These are phyloP conservation scores for Grosmannia huntii DNA, from an alignment of 2,329 filamentous ascomycete genomes.

Conservation along the genomic window DNA sequence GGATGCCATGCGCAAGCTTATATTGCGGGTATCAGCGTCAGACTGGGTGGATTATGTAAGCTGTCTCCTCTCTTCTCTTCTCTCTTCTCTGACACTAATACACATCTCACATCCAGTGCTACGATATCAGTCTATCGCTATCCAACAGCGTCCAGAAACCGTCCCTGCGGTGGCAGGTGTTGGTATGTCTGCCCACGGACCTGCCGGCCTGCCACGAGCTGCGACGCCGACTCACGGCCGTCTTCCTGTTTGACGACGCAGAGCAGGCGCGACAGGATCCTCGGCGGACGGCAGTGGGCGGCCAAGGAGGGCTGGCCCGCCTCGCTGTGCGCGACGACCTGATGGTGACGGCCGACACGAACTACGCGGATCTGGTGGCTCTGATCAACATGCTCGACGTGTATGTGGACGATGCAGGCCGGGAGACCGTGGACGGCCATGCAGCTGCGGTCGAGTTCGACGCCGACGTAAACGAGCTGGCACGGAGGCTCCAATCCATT, in stretches of 20 bases:
- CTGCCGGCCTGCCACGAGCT: conserved; percentile 42
- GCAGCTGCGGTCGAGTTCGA: conserved; percentile 45
- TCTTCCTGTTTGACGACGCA: conserved; percentile 44
- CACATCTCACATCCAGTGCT: conserved; percentile 23
- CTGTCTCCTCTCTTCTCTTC: conserved; percentile 3
- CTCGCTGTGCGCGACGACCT: conserved; percentile 23
- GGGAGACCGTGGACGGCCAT: conserved; percentile 9
- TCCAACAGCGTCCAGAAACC: conserved; percentile 32
- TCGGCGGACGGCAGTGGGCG: conserved; percentile 28
- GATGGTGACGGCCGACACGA: conserved; percentile 37
- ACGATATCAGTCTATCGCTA: conserved; percentile 33
- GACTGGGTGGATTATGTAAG: conserved; percentile 26
- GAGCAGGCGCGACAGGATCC: conserved; percentile 26
- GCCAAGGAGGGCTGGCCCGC: conserved; percentile 27
- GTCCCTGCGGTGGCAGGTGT: conserved; percentile 41
- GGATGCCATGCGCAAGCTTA: conserved; percentile 29
- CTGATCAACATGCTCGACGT: conserved; percentile 59
- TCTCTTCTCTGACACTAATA: neutral
- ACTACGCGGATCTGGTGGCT: conserved; percentile 58
- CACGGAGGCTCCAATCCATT: conserved; percentile 42
- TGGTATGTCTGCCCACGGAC: conserved; percentile 45
- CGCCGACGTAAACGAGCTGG: conserved; percentile 53
- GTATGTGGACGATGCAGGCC: conserved; percentile 47
- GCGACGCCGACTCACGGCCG: conserved; percentile 51
- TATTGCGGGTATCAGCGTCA: conserved; percentile 24